Conservation (phyloP, 495 filamentous ascomycete genomes). For the Hypoxylon trugodes region DNA sequence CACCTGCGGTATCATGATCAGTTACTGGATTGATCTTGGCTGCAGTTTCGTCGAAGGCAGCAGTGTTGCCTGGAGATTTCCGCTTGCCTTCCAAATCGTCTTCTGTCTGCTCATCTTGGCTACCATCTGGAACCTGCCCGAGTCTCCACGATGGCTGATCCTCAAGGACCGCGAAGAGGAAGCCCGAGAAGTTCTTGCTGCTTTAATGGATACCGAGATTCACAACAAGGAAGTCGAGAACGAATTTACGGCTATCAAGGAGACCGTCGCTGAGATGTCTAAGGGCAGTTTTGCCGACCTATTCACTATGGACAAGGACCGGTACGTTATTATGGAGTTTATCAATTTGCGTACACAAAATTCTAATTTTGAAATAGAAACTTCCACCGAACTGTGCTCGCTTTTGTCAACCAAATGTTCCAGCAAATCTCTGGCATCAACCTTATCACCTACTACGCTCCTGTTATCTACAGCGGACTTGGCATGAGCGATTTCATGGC, state of each 20-base stretch:
- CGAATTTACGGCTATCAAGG: slow-evolving; percentile 77
- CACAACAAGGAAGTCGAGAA: slow-evolving; percentile 65
- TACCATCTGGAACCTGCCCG: slow-evolving; percentile 71
- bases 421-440: slow-evolving; percentile 84
- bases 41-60: slow-evolving; percentile 67
- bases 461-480: slow-evolving; percentile 70
- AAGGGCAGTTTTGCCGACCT: slow-evolving; percentile 71
- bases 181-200: slow-evolving; percentile 68
- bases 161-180: slow-evolving; percentile 73
- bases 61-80: slow-evolving; percentile 77
- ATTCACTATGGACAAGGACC: slow-evolving; percentile 75
- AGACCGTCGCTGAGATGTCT: slow-evolving; percentile 75
- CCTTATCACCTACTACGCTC: slow-evolving; percentile 76
- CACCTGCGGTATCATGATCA: slow-evolving; percentile 74
- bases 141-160: slow-evolving; percentile 80
- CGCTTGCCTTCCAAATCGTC: slow-evolving; percentile 75
- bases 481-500: slow-evolving; percentile 59
- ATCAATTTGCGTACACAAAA: background rate
- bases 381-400: slow-evolving; percentile 75
- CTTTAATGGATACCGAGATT: slow-evolving; percentile 62
- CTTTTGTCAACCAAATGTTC: slow-evolving; percentile 81
- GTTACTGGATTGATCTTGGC: slow-evolving; percentile 80
- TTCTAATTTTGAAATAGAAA: slow-evolving; percentile 53
- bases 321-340: slow-evolving; percentile 22
- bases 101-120: slow-evolving; percentile 69